Percentiles rank a stretch among this genome's conserved stretches.
These are phyloP conservation scores for Mycena galericulata DNA, from an alignment of 768 basidiomycete genomes.

Conservation along the genomic window DNA sequence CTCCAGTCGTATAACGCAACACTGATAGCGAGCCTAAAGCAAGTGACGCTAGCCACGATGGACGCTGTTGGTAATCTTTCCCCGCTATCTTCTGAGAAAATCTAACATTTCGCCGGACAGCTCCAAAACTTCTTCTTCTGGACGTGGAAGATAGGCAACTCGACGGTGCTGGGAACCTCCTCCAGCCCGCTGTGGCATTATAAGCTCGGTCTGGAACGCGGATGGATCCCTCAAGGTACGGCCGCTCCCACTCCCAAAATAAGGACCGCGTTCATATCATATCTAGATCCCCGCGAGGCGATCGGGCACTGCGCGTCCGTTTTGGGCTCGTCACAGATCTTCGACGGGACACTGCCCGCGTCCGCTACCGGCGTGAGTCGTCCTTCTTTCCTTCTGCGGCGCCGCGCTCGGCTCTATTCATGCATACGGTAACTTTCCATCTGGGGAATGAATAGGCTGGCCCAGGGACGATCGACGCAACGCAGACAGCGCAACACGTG, in stretches of 20 bases:
- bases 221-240: constrained; percentile 87
- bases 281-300: constrained; percentile 60
- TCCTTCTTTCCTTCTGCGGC: constrained; percentile 11
- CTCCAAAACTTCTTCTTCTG: constrained; percentile 96
- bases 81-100: too few relatives aligned
- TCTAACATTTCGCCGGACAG: too few relatives aligned
- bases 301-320: constrained; percentile 56
- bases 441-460: constrained; percentile 51
- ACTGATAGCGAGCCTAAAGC: constrained; percentile 68
- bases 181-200: constrained; percentile 90
- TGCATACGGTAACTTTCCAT: constrained; percentile 13
- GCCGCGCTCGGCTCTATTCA: too few relatives aligned
- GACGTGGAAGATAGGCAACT: constrained; percentile 96
- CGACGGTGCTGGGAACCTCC: constrained; percentile 73
- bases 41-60: constrained; percentile 85
- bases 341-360: constrained; percentile 65
- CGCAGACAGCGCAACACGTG: constrained; percentile 59
- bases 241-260: constrained; percentile 40
- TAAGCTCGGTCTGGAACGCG: constrained; percentile 83
- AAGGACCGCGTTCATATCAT: not conserved
- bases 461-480: constrained; percentile 69
- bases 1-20: constrained; percentile 64
- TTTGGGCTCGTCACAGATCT: constrained; percentile 53
- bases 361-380: constrained; percentile 75
- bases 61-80: constrained; percentile 58